Conservation (phyloP, 2,329 filamentous ascomycete genomes). For the Ciborinia camelliae region DNA sequence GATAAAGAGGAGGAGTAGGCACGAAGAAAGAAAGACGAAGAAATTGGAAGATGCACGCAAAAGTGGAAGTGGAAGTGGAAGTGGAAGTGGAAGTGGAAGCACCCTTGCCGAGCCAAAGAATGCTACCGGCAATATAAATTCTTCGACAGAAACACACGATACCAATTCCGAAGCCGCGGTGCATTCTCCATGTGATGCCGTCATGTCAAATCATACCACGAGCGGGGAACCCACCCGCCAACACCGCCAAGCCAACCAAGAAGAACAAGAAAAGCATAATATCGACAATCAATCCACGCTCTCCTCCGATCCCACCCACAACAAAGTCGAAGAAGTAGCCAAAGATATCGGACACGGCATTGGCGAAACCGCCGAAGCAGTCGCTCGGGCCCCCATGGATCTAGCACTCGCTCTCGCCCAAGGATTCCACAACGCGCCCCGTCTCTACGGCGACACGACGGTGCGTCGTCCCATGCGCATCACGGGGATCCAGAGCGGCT, state of each 20-base stretch:
- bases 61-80: slow-evolving; percentile 17
- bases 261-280: slow-evolving; percentile 13
- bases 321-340: slow-evolving; percentile 30
- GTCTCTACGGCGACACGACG: slow-evolving; percentile 67
- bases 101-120: slow-evolving; percentile 13
- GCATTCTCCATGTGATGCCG: neutral
- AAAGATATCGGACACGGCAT: slow-evolving; percentile 32
- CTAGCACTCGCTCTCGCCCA: slow-evolving; percentile 55
- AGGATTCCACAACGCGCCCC: slow-evolving; percentile 68
- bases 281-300: slow-evolving; percentile 22
- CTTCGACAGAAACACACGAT: neutral
- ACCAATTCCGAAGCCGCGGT: neutral
- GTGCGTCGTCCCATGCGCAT: slow-evolving; percentile 61
- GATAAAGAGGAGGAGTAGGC: slow-evolving; percentile 51
- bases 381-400: slow-evolving; percentile 53
- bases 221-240: slow-evolving; percentile 24
- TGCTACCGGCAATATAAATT: neutral
- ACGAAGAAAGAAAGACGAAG: slow-evolving; percentile 41
- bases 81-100: slow-evolving; percentile 18
- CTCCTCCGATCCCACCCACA: slow-evolving; percentile 29
- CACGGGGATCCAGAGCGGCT: slow-evolving; percentile 57
- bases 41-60: slow-evolving; percentile 26
- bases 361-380: slow-evolving; percentile 32
- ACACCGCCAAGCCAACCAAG: slow-evolving; percentile 2
- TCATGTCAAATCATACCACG: slow-evolving; percentile 10